Conservation (phyloP, 345 rosid species). For the Psidium guajava region DNA sequence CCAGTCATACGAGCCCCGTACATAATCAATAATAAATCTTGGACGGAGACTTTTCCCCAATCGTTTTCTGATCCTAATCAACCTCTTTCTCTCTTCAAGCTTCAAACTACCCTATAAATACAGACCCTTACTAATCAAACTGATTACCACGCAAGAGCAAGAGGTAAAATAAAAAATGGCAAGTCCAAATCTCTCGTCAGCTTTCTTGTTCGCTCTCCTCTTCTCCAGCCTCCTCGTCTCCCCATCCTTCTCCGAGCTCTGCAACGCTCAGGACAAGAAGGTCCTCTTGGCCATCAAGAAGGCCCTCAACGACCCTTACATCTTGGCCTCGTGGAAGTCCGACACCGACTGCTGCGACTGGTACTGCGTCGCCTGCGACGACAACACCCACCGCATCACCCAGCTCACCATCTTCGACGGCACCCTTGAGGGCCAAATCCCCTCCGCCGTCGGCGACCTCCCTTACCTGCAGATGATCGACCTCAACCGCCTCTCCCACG, state of each 20-base stretch:
- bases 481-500: slow-evolving; percentile 46
- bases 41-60: neutral
- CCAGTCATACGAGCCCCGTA: too few relatives aligned
- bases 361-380: slow-evolving; percentile 58
- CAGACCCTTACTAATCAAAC: neutral
- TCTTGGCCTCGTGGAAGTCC: slow-evolving; percentile 58
- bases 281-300: slow-evolving; percentile 54
- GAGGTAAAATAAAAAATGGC: neutral
- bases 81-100: neutral
- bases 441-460: slow-evolving; percentile 50
- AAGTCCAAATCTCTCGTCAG: neutral
- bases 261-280: slow-evolving; percentile 49
- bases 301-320: slow-evolving; percentile 53
- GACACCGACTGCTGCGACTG: slow-evolving; percentile 62
- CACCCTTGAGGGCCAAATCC: slow-evolving; percentile 46
- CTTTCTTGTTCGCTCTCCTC: slow-evolving; percentile 8
- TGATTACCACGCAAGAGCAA: too few relatives aligned
- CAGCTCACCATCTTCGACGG: slow-evolving; percentile 45
- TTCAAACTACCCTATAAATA: neutral
- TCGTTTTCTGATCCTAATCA: neutral
- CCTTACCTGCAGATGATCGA: slow-evolving; percentile 35
- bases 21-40: too few relatives aligned
- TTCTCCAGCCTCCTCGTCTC: slow-evolving; percentile 16
- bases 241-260: slow-evolving; percentile 24
- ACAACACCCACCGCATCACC: slow-evolving; percentile 48